Conservation (phyloP, 1,284 basidiomycete species). For the Ganoderma multipileum region DNA sequence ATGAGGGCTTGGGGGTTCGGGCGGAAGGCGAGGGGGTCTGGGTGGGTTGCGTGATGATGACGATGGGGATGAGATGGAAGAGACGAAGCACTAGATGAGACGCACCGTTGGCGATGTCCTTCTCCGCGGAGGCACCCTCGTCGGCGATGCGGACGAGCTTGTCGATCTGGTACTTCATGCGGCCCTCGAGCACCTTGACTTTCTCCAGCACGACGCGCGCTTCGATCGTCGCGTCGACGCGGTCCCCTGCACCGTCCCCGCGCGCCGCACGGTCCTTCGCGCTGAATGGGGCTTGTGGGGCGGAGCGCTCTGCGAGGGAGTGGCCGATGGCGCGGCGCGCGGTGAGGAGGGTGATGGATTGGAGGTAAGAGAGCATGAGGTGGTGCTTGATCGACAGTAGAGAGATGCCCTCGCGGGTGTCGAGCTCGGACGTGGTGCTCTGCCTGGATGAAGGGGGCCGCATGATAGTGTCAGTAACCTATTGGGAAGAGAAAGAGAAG, state of each 20-base stretch:
- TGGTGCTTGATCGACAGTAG: conserved; percentile 91
- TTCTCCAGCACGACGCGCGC: conserved; percentile 82
- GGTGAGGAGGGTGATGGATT: conserved; percentile 82
- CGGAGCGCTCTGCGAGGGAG: conserved; percentile 57
- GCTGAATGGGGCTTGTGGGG: conserved; percentile 61
- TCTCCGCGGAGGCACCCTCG: conserved; percentile 59
- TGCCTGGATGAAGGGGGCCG: conserved; percentile 38
- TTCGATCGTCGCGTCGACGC: conserved; percentile 78
- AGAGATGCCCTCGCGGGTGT: conserved; percentile 86
- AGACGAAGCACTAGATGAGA: conserved; percentile 5
- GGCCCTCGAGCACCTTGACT: conserved; percentile 79
- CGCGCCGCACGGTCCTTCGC: conserved; percentile 56
- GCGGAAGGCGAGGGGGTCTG: conserved; percentile 90
- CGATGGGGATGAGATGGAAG: conserved; percentile 2
- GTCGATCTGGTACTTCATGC: conserved; percentile 95
- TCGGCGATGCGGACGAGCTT: conserved; percentile 83
- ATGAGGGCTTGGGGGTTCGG: conserved; percentile 83
- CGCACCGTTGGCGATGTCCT: conserved; percentile 72
- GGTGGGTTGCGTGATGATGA: conserved; percentile 1
- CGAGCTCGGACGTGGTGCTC: conserved; percentile 51
- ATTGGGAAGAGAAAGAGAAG: not conserved
- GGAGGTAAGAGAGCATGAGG: conserved; percentile 86
- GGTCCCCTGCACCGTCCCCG: conserved; percentile 65
- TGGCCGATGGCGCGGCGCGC: conserved; percentile 73
- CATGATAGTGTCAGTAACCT: not conserved